Conservation (phyloP, 1,139 yeast species). For the Maudiozyma humilis region DNA sequence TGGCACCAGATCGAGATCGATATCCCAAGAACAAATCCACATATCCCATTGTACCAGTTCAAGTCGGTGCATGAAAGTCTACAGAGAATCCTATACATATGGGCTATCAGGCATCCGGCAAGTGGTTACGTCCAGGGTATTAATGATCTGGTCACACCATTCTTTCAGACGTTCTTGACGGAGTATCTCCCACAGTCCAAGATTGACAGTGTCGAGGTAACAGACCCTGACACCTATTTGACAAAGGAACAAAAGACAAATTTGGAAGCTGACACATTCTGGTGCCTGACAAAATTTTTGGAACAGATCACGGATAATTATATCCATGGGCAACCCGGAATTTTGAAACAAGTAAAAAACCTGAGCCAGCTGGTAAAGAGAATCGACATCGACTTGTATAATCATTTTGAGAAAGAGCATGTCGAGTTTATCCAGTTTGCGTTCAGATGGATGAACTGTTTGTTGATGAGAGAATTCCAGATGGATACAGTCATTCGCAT, state of each 20-base stretch:
- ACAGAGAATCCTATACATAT: slow-evolving; percentile 73
- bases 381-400: slow-evolving; percentile 64
- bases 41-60: slow-evolving; percentile 60
- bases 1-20: slow-evolving; percentile 97
- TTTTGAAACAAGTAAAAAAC: slow-evolving; percentile 79
- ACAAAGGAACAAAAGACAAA: slow-evolving; percentile 48
- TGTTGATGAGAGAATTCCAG: slow-evolving; percentile 85
- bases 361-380: slow-evolving; percentile 68
- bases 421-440: slow-evolving; percentile 91
- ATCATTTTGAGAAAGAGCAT: slow-evolving; percentile 70
- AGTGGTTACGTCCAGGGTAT: slow-evolving; percentile 99
- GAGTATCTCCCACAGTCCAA: slow-evolving; percentile 44
- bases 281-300: slow-evolving; percentile 85
- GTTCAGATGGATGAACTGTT: slow-evolving; percentile 98
- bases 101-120: slow-evolving; percentile 98
- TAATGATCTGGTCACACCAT: slow-evolving; percentile 89
- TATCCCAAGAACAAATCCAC: slow-evolving; percentile 90
- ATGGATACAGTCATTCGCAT: slow-evolving; percentile 74
- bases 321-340: slow-evolving; percentile 97
- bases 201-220: slow-evolving; percentile 38
- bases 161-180: slow-evolving; percentile 76
- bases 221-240: slow-evolving; percentile 53
- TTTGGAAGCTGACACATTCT: slow-evolving; percentile 90
- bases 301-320: slow-evolving; percentile 96
- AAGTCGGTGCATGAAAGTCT: slow-evolving; percentile 68